Conservation (phyloP, 352 stramenopile genomes). For the Saprolegnia diclina region DNA sequence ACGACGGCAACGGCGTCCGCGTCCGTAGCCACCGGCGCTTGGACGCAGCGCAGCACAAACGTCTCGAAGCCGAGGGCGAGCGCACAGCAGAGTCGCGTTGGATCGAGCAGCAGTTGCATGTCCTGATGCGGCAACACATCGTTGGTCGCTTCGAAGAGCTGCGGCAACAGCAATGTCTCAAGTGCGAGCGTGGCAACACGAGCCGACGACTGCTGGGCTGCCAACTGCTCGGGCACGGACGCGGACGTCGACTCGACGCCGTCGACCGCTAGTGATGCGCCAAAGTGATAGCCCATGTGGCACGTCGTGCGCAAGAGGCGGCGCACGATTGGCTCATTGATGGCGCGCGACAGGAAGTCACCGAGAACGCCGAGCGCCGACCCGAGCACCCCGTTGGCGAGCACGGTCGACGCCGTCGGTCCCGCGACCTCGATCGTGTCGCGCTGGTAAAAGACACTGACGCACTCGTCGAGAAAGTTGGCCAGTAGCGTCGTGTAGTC, state of each 20-base stretch:
- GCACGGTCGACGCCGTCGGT: conserved; percentile 15
- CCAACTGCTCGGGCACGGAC: conserved; percentile 2
- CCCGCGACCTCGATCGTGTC: conserved; percentile 39
- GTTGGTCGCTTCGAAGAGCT: background rate
- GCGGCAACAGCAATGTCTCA: background rate
- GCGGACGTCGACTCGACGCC: background rate
- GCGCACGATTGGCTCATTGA: background rate
- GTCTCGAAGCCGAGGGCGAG: conserved; percentile 11
- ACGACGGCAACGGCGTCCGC: conserved; percentile 4
- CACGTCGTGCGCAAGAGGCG: background rate
- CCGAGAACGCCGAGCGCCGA: conserved; percentile 31
- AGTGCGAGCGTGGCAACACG: conserved; percentile 1
- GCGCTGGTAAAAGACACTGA: conserved; percentile 41
- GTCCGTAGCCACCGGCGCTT: background rate
- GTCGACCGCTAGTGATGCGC: conserved; percentile 7
- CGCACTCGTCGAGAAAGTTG: conserved; percentile 26
- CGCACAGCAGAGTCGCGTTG: background rate
- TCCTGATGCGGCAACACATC: background rate
- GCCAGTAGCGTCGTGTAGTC: background rate
- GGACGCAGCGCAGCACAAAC: background rate
- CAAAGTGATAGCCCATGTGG: conserved; percentile 8
- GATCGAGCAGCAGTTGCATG: background rate
- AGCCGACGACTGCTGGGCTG: background rate
- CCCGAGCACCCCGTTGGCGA: conserved; percentile 19
- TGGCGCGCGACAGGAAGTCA: conserved; percentile 31